Evolutionary conservation across 495 filamentous ascomycete genomes (phyloP).

Genomic region (Aspergillus leporis): DNA sequence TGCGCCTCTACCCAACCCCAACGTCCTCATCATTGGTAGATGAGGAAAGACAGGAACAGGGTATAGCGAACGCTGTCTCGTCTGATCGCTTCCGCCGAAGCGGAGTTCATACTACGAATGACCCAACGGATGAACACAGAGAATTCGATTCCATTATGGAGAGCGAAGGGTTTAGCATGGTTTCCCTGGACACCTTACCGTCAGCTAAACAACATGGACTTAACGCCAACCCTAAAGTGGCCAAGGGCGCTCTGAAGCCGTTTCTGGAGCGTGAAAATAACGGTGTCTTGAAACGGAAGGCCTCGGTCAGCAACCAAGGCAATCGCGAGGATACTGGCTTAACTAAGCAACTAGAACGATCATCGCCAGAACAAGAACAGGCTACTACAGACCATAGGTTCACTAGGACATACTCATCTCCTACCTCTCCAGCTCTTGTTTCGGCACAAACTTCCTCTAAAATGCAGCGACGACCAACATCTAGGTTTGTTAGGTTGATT

Average conservation of each 20-base stretch:
- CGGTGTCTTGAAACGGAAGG: slow-evolving; percentile 33
- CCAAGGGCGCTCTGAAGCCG: slow-evolving; percentile 27
- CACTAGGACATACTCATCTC: not conserved
- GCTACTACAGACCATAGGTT: not conserved
- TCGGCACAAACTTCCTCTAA: not conserved
- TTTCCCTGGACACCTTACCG: slow-evolving; percentile 54
- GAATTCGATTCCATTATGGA: slow-evolving; percentile 60
- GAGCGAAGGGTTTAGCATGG: slow-evolving; percentile 62
- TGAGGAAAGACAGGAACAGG: slow-evolving; percentile 31
- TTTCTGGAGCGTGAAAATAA: slow-evolving; percentile 32
- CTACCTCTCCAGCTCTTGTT: not conserved
- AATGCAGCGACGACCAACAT: slow-evolving; percentile 16
- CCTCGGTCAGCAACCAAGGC: slow-evolving; percentile 20
- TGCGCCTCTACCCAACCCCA: slow-evolving; percentile 43
- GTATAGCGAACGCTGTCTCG: not conserved
- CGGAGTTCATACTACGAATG: slow-evolving; percentile 16
- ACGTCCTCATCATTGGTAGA: slow-evolving; percentile 44
- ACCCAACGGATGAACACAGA: slow-evolving; percentile 45
- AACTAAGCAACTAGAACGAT: not conserved
- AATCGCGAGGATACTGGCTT: slow-evolving; percentile 7
- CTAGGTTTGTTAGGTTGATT: slow-evolving; percentile 43
- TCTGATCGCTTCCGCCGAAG: slow-evolving; percentile 8
- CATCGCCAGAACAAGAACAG: not conserved
- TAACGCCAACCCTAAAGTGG: slow-evolving; percentile 22
- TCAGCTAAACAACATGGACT: slow-evolving; percentile 44